These are phyloP conservation scores for Panellus pusillus DNA, from an alignment of 768 basidiomycete species.

Conservation along the genomic window DNA sequence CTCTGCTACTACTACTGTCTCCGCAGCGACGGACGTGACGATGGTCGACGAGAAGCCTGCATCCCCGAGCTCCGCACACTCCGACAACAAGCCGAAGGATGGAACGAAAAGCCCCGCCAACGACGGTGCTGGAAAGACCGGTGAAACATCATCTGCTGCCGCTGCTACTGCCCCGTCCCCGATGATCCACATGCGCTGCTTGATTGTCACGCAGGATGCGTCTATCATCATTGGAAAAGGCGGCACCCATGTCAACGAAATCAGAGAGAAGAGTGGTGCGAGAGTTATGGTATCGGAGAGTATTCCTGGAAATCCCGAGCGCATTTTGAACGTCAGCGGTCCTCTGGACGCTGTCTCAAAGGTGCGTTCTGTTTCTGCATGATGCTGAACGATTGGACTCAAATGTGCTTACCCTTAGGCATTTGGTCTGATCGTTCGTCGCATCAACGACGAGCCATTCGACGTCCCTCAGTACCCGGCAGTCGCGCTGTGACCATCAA, in stretches of 20 bases:
- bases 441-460: slow-evolving; percentile 99
- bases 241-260: slow-evolving; percentile 97
- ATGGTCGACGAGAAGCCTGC: slow-evolving; percentile 69
- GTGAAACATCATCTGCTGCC: slow-evolving; percentile 50
- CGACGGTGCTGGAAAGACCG: slow-evolving; percentile 39
- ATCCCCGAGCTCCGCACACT: slow-evolving; percentile 45
- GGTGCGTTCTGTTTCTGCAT: slow-evolving; percentile 45
- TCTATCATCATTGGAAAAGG: slow-evolving; percentile 98
- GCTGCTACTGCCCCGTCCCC: slow-evolving; percentile 62
- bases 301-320: slow-evolving; percentile 98
- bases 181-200: slow-evolving; percentile 94
- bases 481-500: slow-evolving; percentile 99
- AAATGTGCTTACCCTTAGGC: slow-evolving; percentile 55
- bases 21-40: slow-evolving; percentile 54
- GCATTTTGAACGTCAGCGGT: slow-evolving; percentile 95
- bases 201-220: slow-evolving; percentile 99
- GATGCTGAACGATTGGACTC: not conserved
- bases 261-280: slow-evolving; percentile 95
- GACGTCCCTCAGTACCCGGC: slow-evolving; percentile 97
- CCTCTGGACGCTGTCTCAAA: slow-evolving; percentile 98
- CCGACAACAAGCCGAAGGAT: slow-evolving; percentile 42
- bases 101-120: slow-evolving; percentile 37
- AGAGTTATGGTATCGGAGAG: slow-evolving; percentile 97
- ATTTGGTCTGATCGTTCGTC: slow-evolving; percentile 96
- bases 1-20: slow-evolving; percentile 38